phyloP scores from a whole-genome alignment of 345 rosid species.

The Populus euphratica region DNA sequence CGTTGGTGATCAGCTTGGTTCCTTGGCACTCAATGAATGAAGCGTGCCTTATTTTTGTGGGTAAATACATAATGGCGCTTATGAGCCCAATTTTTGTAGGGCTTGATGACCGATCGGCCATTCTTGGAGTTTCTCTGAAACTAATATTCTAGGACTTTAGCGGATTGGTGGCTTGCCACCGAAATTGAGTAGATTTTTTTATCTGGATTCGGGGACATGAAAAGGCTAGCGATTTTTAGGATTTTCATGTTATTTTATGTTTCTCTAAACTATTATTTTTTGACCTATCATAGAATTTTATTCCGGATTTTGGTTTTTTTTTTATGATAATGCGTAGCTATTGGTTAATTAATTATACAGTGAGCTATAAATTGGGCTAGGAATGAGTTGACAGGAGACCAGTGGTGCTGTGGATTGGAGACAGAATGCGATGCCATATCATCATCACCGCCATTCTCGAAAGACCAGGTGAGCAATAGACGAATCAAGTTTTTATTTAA shows the following conservation, averaged over 20 bases:
- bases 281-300: no score
- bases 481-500: no score
- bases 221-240: neutral
- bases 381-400: no score
- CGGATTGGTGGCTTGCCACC: neutral
- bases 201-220: neutral
- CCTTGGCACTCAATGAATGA: slow-evolving; percentile 27
- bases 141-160: slow-evolving; percentile 11
- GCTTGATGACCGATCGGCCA: slow-evolving; percentile 5
- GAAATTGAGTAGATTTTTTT: neutral
- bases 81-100: slow-evolving; percentile 13
- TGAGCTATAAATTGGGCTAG: no score
- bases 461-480: no score
- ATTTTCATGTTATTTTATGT: neutral
- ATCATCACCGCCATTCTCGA: no score
- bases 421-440: no score
- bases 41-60: neutral
- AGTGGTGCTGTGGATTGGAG: no score
- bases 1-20: slow-evolving; percentile 35
- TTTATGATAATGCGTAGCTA: no score
- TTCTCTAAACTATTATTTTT: neutral
- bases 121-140: neutral
- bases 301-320: no score
- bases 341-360: no score
- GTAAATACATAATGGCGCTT: neutral